Base-by-base conservation (phyloP, 2,329 filamentous ascomycete genomes). In the Colletotrichum destructivum region DNA sequence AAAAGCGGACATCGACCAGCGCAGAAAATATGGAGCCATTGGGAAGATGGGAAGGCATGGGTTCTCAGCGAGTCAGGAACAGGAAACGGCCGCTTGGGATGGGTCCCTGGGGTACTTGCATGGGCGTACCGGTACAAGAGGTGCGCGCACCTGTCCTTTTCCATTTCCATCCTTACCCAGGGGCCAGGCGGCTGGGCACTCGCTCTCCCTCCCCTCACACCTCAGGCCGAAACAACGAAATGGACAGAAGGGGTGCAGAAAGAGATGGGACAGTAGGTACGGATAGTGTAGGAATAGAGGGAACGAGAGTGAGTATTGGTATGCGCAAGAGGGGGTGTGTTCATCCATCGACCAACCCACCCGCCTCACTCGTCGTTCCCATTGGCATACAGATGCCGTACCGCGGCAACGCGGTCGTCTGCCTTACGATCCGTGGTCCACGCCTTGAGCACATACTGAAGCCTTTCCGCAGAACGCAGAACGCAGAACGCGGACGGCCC, bases 21-120 rank as follows among this genome's bases (percentile, higher is more conserved):
- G 42, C 51, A 66, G 47, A 49, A 69, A 47, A 57, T 46, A 54
- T 69, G 65, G 65, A 11, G 59, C 21, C 59, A 42, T 72, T 54
- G 46, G 51, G 40, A 59, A 54, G 47, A 61, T 59, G 67, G 62
- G 42, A 49, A 66, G 55, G 47, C 62, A 61, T 55, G 68, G 65
- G 52, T 69, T 56, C 31, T 69, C 60, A 63, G 63, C 68, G 71
- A 73, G 71, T 73, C 71, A 71, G 68, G 71, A 67, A 62, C 63
- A 71, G 68, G 68, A 62, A 66, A 65, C 71, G 67, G 71, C 67
- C 54, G 67, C 71, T 66, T 67, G 68, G 61, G 68, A 71, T 71
- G 71, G 71, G 56, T n/a, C 40, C 40, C 47, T 15, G 42, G 52
- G 46, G 35, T 66, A 71, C 71, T 21, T 60, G 40, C 52, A 23